Conservation (phyloP, 78 protist genomes). For the Goniomonas avonlea region DNA sequence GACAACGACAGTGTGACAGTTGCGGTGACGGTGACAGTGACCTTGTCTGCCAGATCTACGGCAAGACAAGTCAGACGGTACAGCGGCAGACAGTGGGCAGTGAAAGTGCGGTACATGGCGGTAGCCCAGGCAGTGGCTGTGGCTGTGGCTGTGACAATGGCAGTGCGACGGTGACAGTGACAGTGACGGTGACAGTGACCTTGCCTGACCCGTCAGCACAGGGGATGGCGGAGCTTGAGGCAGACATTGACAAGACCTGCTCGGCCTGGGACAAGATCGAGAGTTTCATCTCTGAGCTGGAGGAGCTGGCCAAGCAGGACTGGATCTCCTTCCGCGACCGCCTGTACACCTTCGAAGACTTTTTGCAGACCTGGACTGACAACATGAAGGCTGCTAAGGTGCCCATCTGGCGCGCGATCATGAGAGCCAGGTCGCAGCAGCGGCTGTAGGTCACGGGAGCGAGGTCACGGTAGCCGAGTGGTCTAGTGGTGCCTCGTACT, state of each 20-base stretch:
- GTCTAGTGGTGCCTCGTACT: background rate
- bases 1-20: too few species aligned
- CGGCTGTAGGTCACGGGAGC: background rate
- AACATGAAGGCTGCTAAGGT: background rate
- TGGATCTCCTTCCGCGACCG: conserved; percentile 68
- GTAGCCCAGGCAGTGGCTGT: too few species aligned
- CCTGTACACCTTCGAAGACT: conserved; percentile 43
- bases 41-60: too few species aligned
- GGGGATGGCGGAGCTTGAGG: background rate
- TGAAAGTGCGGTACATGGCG: too few species aligned
- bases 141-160: too few species aligned
- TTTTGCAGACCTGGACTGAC: background rate
- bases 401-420: conserved; percentile 28
- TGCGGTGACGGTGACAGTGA: too few species aligned
- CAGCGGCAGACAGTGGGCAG: too few species aligned
- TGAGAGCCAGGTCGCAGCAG: conserved; percentile 24
- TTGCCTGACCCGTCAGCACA: background rate
- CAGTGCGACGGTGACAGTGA: too few species aligned
- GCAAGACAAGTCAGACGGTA: too few species aligned
- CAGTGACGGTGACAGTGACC: background rate
- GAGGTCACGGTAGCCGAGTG: background rate
- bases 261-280: conserved; percentile 26
- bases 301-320: conserved; percentile 13
- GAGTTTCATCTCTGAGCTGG: conserved; percentile 35
- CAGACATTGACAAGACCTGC: background rate